Base-by-base conservation (phyloP, 768 basidiomycete genomes). In the Tylopilus subfusipes region DNA sequence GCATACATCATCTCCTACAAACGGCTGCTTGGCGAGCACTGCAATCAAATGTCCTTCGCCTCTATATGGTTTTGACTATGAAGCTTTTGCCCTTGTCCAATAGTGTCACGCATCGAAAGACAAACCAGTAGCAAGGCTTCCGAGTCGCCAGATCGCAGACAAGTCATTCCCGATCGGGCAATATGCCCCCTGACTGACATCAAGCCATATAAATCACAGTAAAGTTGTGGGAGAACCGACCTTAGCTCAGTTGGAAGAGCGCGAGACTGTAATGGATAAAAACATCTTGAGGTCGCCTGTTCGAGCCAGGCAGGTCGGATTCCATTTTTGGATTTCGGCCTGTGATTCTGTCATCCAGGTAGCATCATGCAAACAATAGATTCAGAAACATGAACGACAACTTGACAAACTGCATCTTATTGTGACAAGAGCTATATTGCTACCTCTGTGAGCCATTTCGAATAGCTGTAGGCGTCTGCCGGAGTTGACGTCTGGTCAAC, bases 221-320 rank as follows among this genome's bases (percentile, higher is more conserved):
- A 0, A 2, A 0, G 10, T 1, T 14, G 5, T 9, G 7, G 0
- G 1, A 0, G 21, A 56, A 34, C 61, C 61, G 58, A 62, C 59
- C 64, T 68, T 65, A 69, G 68, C 68, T 76, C 76, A 77, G 76
- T 73, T 77, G 76, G 76, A 77, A 76, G 75, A 76, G 75, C 75
- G 73, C 74, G 68, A 73, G 76, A 75, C 75, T 74, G 72, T 75
- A 76, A 73, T 36, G 63, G 63, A 50, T 57, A 62, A 22, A 62
- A 22, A 30, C 47, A 80, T 80, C 78, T 79, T 74, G 74, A 76
- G 69, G 79, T 80, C 78, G 77, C 78, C 80, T 79, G 80, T 81
- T 81, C 79, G 79, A 81, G 62, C 79, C 80, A 80, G 80, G 78
- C 77, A 79, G 75, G 72, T 77, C 74, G 78, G 78, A 80, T 43